Evolutionary conservation across 2,329 filamentous ascomycete species (phyloP), one percentile per base, ranked within the genome.

Genomic region (Cadophora malorum): DNA sequence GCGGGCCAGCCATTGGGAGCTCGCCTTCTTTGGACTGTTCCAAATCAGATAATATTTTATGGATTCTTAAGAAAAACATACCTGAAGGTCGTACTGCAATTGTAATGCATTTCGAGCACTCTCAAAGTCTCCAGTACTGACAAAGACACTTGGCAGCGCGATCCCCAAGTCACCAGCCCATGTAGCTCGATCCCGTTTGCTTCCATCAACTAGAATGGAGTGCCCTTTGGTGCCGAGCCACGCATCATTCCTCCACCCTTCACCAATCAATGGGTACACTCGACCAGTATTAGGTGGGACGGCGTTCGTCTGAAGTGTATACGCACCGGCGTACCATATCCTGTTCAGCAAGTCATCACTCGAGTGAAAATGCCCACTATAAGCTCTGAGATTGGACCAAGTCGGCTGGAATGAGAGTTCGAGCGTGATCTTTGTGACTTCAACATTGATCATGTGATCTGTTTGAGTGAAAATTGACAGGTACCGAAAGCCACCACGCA

Each of bases 91-190:
- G 33, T 61, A 68, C 45, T 68, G 55, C 56, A 68, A 28, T 21
- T 83, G 80, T 1, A 88, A 69, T 0, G 83, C 83, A 68, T 85
- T 85, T 21, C 80, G 79, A 8, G 86, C 79, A 45, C 81, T 81
- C 23, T 82, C 79, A 60, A 86, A 76, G 71, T 87, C 85, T 33
- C 83, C 82, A 0, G 85, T 88, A 8, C 83, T 85, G 1, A 87
- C 82, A 10, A 85, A 82, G 14, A 86, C 81, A 38, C 80, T 82
- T 2, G 86, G 85, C 0, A 86, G 79, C 4, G 85, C 83, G 68
- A 88, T 85, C 4, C 82, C 82, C 80, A 89, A 86, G 73, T 90
- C 88, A 1, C 87, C 87, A 12, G 87, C 83, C 86, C 86, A 90
- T 2, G 89, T 83, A 21, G 86, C 79, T 9, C 85, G 81, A 72